Base-by-base conservation (phyloP, 2,329 filamentous ascomycete species). In the Eutypa lata region DNA sequence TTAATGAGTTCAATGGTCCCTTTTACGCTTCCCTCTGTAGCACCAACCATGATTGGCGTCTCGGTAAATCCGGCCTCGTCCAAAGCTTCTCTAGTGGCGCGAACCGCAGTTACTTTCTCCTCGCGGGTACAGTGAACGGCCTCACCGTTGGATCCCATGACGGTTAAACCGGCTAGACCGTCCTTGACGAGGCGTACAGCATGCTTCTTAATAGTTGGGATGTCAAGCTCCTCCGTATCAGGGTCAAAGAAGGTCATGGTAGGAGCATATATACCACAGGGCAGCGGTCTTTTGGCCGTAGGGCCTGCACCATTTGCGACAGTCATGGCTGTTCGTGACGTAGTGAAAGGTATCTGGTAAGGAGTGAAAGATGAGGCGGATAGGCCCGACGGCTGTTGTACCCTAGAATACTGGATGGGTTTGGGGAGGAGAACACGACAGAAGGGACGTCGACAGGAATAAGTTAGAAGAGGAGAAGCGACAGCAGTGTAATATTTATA, bases 231-330 rank as follows among this genome's bases (percentile, higher is more conserved):
- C 73, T 96, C 91, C 45, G 89, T 94, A 59, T 87, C 81, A 7
- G 87, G 80, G 72, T 93, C 78, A 77, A 96, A 96, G 71, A 96
- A 95, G 65, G 90, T 95, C 86, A 94, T 90, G 55, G 89, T 93
- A 24, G 91, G 91, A 55, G 89, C 89, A 72, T 94, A 95, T 69
- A 94, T 91, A 68, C 90, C 90, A 65, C 87, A 87, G 44, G 88
- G 87, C 51, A 95, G 82, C 58, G 86, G 79, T 53, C 80, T 74
- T 56, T 74, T 74, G 18, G 72, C 58, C 57, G 71, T 67, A 54
- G 68, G 57, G 59, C 56, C 58, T 37, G 60, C 31, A 49, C 65
- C 66, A 56, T 65, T 70, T 47, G 64, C 50, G 52, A 59, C 62
- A 56, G 68, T 67, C 72, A 75, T 75, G 54, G 50, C 69, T 60